Base-by-base conservation (phyloP, 257 asterid species). In the Solanum rostratum region DNA sequence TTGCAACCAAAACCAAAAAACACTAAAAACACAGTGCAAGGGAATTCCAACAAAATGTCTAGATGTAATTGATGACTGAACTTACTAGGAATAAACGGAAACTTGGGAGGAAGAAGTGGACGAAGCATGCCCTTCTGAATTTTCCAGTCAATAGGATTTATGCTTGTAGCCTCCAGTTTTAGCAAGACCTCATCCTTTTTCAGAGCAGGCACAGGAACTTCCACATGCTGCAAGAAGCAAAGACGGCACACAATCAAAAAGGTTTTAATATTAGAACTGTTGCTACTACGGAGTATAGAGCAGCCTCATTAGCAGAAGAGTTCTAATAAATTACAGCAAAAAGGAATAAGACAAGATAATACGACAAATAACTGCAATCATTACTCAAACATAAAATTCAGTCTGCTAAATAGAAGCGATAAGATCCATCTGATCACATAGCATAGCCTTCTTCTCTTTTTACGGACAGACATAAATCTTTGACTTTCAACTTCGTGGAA, bases 141-240 rank as follows among this genome's bases (percentile, higher is more conserved):
- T 80, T 90, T 92, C 93, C 93, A 90, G 78, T 95, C 98, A 76
- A 92, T 79, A 2, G 95, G 96, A 85, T 95, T 95, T 52, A 95
- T 60, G 88, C 95, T 92, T 39, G 88, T 82, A 5, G 98, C 97
- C 84, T 93, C 97, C 89, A 95, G 57, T 84, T 91, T 95, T 46
- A 95, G 86, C 88, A 95, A 80, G 41, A 93, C 84, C 89, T 95
- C 97, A 49, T 89, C 95, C 52, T 92, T 92, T 27, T 76, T 80
- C 3, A 93, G 92, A 50, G 84, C 84, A 30, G 97, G 98, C 60
- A 93, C 82, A 39, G 95, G 91, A 85, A 91, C 89, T 86, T 92
- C 91, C 33, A 89, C 95, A 80, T 92, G 97, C 99, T 96, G 90
- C 86, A 88, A 84, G 22, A 84, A 76, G 79, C 60, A 81, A 81